Evolutionary conservation across 306 rosid genomes (phyloP).

Genomic region (Cucurbita argyrosperma): DNA sequence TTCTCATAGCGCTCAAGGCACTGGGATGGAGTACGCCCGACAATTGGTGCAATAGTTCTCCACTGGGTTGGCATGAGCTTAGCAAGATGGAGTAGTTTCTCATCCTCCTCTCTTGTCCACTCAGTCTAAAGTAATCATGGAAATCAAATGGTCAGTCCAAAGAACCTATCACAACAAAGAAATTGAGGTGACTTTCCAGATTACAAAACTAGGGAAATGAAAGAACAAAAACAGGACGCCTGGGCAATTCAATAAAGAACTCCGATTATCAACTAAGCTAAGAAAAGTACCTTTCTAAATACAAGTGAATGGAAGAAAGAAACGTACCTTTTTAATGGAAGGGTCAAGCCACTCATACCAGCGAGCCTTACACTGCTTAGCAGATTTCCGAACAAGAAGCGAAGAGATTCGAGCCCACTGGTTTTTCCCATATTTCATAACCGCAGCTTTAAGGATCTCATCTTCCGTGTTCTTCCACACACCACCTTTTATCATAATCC

Average conservation of each 20-base stretch:
- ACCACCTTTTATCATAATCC: constrained; percentile 96
- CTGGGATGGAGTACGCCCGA: constrained; percentile 88
- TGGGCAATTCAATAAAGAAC: neutral
- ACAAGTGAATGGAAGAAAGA: neutral
- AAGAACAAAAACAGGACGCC: neutral
- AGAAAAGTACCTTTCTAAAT: too few relatives aligned
- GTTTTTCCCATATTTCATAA: constrained; percentile 86
- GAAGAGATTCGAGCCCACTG: constrained; percentile 98
- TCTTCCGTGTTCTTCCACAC: constrained; percentile 98
- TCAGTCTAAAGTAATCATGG: constrained; percentile 41
- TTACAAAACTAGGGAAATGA: neutral
- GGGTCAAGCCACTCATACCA: constrained; percentile 98
- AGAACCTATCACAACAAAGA: neutral
- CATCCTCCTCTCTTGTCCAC: constrained; percentile 98
- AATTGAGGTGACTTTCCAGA: neutral
- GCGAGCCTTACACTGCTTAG: constrained; percentile 93
- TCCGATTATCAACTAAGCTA: neutral
- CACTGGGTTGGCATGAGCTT: constrained; percentile 98
- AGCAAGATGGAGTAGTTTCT: constrained; percentile 83
- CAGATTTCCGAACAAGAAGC: constrained; percentile 84
- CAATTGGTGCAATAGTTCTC: constrained; percentile 93
- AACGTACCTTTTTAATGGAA: constrained; percentile 68
- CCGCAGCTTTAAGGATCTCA: constrained; percentile 95
- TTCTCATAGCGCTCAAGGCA: constrained; percentile 88
- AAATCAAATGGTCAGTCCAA: constrained; percentile 6